These are phyloP conservation scores for Phytophthora nicotianae DNA, from an alignment of 352 stramenopile species.

Conservation along the genomic window DNA sequence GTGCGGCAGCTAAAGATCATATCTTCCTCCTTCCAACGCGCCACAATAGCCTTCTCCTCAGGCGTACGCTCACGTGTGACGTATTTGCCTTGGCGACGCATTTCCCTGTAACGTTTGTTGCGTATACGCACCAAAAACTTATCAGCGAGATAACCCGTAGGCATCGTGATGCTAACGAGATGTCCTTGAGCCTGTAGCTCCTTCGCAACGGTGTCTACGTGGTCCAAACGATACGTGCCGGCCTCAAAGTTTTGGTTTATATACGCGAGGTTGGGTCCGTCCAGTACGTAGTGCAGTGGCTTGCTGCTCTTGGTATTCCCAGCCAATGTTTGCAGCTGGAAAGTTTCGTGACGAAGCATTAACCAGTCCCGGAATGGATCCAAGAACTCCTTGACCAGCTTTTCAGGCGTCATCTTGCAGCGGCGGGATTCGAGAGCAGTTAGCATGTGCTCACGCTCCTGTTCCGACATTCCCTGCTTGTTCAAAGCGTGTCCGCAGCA, in stretches of 20 bases:
- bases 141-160: slow-evolving; percentile 64
- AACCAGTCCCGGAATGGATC: slow-evolving; percentile 75
- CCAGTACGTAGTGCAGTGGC: slow-evolving; percentile 88
- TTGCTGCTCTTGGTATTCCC: slow-evolving; percentile 21
- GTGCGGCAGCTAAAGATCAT: slow-evolving; percentile 92
- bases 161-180: slow-evolving; percentile 81
- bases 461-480: slow-evolving; percentile 49
- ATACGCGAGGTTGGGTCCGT: slow-evolving; percentile 98
- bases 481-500: slow-evolving; percentile 45
- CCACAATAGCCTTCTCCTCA: slow-evolving; percentile 66
- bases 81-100: slow-evolving; percentile 58
- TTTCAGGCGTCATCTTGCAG: slow-evolving; percentile 43
- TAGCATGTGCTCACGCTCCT: slow-evolving; percentile 54
- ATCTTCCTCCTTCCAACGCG: slow-evolving; percentile 67
- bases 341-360: slow-evolving; percentile 39
- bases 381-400: slow-evolving; percentile 61
- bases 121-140: slow-evolving; percentile 67
- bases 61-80: slow-evolving; percentile 50
- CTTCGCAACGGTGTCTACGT: slow-evolving; percentile 93
- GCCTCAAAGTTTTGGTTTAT: slow-evolving; percentile 96
- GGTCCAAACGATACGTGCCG: slow-evolving; percentile 93
- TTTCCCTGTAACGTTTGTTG: slow-evolving; percentile 50
- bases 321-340: slow-evolving; percentile 34
- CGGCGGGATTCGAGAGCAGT: slow-evolving; percentile 60
- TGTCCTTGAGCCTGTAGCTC: slow-evolving; percentile 85